A percentile compares a stretch with the other conserved stretches of the same genome.
phyloP scores from a whole-genome alignment of 345 rosid species.

The Salix purpurea region DNA sequence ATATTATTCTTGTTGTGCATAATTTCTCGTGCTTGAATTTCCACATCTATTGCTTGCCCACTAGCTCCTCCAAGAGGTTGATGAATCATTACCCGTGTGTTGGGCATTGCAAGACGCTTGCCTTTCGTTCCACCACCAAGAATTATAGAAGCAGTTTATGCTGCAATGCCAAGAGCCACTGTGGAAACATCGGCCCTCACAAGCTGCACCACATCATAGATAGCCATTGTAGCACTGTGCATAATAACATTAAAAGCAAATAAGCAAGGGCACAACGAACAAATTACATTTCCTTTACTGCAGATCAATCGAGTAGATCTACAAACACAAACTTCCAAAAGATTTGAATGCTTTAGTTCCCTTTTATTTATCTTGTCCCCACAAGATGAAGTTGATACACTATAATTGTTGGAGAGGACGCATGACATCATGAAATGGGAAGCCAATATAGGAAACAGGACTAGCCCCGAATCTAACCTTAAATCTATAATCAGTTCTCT shows the following conservation, averaged over 20 bases:
- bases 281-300: neutral
- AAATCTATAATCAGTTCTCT: neutral
- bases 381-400: neutral
- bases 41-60: constrained; percentile 82
- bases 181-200: constrained; percentile 93
- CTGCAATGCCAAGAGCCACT: constrained; percentile 77
- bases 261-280: neutral
- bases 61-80: constrained; percentile 94
- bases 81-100: constrained; percentile 88
- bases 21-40: constrained; percentile 84
- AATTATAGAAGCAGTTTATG: constrained; percentile 84
- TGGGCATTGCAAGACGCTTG: constrained; percentile 95
- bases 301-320: neutral
- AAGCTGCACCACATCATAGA: constrained; percentile 82
- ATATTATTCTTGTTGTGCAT: constrained; percentile 77
- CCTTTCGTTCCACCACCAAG: constrained; percentile 96
- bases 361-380: neutral
- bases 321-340: neutral
- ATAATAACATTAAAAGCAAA: constrained; percentile 3
- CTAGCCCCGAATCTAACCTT: neutral
- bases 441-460: neutral
- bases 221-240: constrained; percentile 90
- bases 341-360: neutral
- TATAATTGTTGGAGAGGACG: too few relatives aligned
- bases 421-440: neutral